Evolutionary conservation across 1,139 yeast genomes (phyloP).

Genomic region (Suhomyces kunorum): DNA sequence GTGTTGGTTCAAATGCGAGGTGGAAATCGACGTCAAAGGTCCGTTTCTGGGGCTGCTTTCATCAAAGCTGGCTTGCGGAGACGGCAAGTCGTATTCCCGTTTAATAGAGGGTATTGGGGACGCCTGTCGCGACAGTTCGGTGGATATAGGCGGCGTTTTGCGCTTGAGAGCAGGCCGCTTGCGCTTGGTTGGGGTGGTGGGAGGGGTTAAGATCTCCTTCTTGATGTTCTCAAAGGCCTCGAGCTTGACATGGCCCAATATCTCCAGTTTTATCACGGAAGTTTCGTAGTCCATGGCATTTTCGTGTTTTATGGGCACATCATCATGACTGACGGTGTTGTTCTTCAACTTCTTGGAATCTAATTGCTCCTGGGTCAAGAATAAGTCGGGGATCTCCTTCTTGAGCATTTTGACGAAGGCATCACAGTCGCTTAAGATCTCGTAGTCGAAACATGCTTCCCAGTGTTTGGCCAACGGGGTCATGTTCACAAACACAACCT

Average conservation of each 20-base stretch:
- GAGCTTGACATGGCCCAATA: neutral
- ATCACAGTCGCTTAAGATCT: slow-evolving; percentile 80
- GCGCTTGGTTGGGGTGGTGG: slow-evolving; percentile 33
- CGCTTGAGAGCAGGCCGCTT: slow-evolving; percentile 19
- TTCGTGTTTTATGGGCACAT: slow-evolving; percentile 3
- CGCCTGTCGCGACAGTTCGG: slow-evolving; percentile 1
- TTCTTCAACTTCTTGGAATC: slow-evolving; percentile 44
- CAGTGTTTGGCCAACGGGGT: slow-evolving; percentile 53
- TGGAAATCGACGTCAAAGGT: slow-evolving; percentile 6
- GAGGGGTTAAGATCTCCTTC: slow-evolving; percentile 28
- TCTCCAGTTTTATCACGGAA: slow-evolving; percentile 12
- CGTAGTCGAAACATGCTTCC: slow-evolving; percentile 65
- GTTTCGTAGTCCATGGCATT: slow-evolving; percentile 15
- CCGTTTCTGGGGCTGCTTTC: slow-evolving; percentile 3
- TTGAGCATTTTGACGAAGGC: slow-evolving; percentile 63
- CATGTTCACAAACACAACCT: slow-evolving; percentile 64
- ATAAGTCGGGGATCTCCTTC: slow-evolving; percentile 56
- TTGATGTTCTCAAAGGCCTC: slow-evolving; percentile 3
- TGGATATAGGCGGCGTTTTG: slow-evolving; percentile 1
- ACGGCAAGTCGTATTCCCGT: slow-evolving; percentile 19
- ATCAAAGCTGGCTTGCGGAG: slow-evolving; percentile 24
- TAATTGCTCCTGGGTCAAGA: slow-evolving; percentile 54
- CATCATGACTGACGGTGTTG: slow-evolving; percentile 15
- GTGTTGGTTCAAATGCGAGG: slow-evolving; percentile 9
- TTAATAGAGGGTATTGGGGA: slow-evolving; percentile 6